Evolutionary conservation across 345 rosid species (phyloP).

Genomic region (Brassica rapa): DNA sequence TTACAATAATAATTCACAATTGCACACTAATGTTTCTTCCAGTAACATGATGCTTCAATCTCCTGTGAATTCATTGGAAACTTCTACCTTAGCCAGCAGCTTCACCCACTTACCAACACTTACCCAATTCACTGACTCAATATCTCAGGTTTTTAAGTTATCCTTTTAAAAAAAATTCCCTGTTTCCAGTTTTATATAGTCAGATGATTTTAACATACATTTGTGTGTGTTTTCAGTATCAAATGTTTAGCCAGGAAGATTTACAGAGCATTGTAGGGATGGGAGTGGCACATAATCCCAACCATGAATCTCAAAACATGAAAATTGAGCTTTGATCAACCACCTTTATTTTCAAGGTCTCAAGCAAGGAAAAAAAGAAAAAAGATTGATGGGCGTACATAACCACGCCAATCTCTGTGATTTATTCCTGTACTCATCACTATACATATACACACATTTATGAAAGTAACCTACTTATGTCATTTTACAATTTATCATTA

Average conservation of each 20-base stretch:
- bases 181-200: neutral
- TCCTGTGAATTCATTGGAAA: constrained; percentile 43
- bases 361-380: constrained; percentile 32
- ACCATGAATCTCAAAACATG: constrained; percentile 46
- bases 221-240: constrained; percentile 42
- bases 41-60: constrained; percentile 38
- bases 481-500: constrained; percentile 7
- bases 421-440: constrained; percentile 25
- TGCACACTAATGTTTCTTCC: constrained; percentile 41
- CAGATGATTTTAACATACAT: neutral
- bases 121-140: constrained; percentile 46
- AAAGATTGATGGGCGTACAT: constrained; percentile 52
- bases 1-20: constrained; percentile 31
- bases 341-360: neutral
- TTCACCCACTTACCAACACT: constrained; percentile 51
- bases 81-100: constrained; percentile 30
- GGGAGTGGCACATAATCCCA: constrained; percentile 63
- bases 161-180: neutral
- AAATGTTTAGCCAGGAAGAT: constrained; percentile 66
- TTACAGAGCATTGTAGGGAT: constrained; percentile 79
- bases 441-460: constrained; percentile 1
- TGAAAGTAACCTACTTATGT: neutral
- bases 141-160: constrained; percentile 48
- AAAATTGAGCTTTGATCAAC: constrained; percentile 56
- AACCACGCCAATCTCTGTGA: constrained; percentile 32